These are phyloP conservation scores for Beauveria brongniartii DNA, from an alignment of 2,329 filamentous ascomycete genomes.

Conservation along the genomic window DNA sequence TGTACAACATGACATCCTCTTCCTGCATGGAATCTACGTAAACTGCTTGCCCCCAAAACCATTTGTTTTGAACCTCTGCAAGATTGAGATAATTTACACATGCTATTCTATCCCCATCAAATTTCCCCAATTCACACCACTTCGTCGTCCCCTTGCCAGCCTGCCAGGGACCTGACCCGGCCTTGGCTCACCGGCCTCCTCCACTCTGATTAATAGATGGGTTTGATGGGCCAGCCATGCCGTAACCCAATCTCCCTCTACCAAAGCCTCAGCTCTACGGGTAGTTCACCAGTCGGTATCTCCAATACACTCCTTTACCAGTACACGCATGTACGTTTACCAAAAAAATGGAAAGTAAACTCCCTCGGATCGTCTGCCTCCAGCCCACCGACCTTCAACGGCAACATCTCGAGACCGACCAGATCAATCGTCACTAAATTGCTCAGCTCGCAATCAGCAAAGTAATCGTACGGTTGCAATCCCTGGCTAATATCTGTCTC, in stretches of 20 bases:
- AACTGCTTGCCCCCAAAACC: not conserved
- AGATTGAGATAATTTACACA: not conserved
- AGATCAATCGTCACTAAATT: not conserved
- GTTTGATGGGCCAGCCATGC: not conserved
- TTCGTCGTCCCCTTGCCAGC: not conserved
- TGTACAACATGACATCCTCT: too few species aligned
- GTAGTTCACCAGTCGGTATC: too few species aligned
- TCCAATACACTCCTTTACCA: too few species aligned
- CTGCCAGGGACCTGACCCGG: not conserved
- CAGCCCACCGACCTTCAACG: too few species aligned
- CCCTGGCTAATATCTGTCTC: not conserved
- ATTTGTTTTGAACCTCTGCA: not conserved
- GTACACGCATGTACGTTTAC: too few species aligned
- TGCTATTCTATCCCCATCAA: not conserved
- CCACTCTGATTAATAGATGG: not conserved
- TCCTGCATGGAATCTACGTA: too few species aligned
- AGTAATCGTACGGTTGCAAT: not conserved
- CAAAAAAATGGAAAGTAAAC: too few species aligned
- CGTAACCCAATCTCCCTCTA: not conserved
- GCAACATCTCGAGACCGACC: too few species aligned
- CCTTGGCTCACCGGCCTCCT: not conserved
- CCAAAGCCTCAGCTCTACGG: not conserved
- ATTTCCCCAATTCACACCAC: slow-evolving; percentile 8
- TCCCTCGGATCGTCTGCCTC: too few species aligned
- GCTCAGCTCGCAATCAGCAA: not conserved